Percentiles rank a stretch among this genome's conserved stretches.
phyloP scores from a whole-genome alignment of 163 green algal species.

The Prototheca wickerhamii region DNA sequence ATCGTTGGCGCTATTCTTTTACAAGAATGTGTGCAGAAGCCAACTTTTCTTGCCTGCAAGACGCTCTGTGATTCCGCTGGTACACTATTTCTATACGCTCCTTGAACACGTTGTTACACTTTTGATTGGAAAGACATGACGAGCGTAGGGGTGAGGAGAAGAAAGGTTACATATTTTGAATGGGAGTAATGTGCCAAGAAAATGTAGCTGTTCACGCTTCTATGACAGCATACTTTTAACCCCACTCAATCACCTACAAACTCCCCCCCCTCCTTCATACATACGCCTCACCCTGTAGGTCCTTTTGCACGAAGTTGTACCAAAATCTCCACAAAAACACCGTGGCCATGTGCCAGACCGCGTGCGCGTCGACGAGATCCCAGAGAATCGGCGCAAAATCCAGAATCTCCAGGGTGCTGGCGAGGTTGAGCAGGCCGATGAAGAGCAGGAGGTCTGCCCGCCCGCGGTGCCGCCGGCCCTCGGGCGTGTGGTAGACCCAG shows the following conservation, averaged over 20 bases:
- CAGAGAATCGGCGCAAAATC: slow-evolving; percentile 70
- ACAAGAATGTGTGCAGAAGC: too few species aligned
- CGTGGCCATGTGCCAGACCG: slow-evolving; percentile 75
- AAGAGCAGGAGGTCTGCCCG: slow-evolving; percentile 37
- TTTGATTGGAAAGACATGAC: not conserved
- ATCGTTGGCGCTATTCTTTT: too few species aligned
- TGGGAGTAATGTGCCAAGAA: not conserved
- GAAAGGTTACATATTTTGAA: not conserved
- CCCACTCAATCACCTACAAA: not conserved
- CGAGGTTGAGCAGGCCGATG: slow-evolving; percentile 37
- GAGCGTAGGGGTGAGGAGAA: not conserved
- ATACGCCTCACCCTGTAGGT: not conserved
- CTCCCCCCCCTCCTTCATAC: not conserved
- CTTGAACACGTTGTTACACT: too few species aligned
- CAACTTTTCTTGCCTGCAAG: too few species aligned
- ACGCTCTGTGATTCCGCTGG: too few species aligned
- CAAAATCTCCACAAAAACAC: slow-evolving; percentile 59
- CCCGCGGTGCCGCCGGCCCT: slow-evolving; percentile 12
- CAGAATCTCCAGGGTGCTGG: slow-evolving; percentile 71
- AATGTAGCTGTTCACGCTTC: not conserved
- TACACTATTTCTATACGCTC: too few species aligned
- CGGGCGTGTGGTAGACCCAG: slow-evolving; percentile 33
- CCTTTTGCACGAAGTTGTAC: slow-evolving; percentile 55
- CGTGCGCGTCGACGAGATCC: slow-evolving; percentile 69
- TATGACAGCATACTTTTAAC: not conserved